These are phyloP conservation scores for Jacaranda mimosifolia DNA, from an alignment of 257 asterid genomes.

Conservation along the genomic window DNA sequence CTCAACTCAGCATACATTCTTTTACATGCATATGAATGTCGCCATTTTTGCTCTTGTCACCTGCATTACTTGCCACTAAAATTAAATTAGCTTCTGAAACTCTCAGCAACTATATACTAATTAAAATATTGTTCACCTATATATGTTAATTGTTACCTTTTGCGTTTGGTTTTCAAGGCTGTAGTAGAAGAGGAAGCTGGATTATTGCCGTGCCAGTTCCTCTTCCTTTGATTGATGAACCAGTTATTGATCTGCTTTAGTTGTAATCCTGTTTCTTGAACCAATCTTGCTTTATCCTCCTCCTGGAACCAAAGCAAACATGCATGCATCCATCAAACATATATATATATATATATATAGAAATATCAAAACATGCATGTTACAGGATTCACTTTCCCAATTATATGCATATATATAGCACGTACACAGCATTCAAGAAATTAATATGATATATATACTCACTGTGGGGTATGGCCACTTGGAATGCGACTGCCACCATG, in stretches of 20 bases:
- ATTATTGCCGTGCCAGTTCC: constrained; percentile 80
- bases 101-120: not conserved
- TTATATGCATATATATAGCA: not conserved
- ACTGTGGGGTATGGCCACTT: constrained; percentile 79
- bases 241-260: constrained; percentile 75
- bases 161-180: constrained; percentile 63
- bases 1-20: too few species aligned
- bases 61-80: constrained; percentile 38
- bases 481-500: constrained; percentile 69
- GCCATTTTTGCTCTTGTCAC: constrained; percentile 35
- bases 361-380: not conserved
- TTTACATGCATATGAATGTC: too few species aligned
- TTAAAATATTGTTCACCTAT: too few species aligned
- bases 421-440: not conserved
- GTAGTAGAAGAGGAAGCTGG: constrained; percentile 63
- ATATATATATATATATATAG: not conserved
- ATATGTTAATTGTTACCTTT: constrained; percentile 47
- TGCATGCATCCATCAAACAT: too few species aligned
- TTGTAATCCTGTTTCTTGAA: constrained; percentile 76
- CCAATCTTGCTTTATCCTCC: constrained; percentile 72
- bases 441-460: constrained; percentile 8
- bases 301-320: constrained; percentile 48
- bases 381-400: not conserved
- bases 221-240: constrained; percentile 81
- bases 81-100: constrained; percentile 15